A percentile compares a stretch with the other conserved stretches of the same genome.
Evolutionary conservation across 202 grass and related monocot genomes (phyloP).

Genomic region (Zoysia matrella): DNA sequence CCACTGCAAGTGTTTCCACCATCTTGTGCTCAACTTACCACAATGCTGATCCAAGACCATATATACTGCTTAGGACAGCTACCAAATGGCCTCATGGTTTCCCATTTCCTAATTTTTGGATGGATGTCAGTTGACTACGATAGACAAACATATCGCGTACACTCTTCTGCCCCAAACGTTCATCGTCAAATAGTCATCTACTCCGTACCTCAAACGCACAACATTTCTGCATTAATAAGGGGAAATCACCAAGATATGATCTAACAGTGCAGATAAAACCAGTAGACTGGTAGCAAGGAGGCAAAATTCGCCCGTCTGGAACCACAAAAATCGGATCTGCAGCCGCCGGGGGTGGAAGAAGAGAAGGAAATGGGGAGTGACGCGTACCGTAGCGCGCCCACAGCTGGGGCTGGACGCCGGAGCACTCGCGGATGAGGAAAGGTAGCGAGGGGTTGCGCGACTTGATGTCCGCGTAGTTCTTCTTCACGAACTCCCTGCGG

Average conservation of each 20-base stretch:
- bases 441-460: conserved; percentile 77
- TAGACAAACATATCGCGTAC: background rate
- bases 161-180: background rate
- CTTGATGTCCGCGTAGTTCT: conserved; percentile 93
- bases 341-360: no score
- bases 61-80: background rate
- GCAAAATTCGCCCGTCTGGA: background rate
- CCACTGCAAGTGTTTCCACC: background rate
- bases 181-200: no score
- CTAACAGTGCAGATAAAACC: background rate
- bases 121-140: background rate
- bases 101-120: background rate
- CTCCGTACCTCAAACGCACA: no score
- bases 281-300: background rate
- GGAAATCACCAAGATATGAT: conserved; percentile 3
- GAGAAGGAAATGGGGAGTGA: conserved; percentile 1
- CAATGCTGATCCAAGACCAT: background rate
- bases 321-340: background rate
- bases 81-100: background rate
- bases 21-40: background rate
- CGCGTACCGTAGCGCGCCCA: conserved; percentile 86
- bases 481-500: conserved; percentile 83
- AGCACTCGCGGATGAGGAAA: conserved; percentile 95
- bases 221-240: background rate
- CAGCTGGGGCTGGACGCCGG: conserved; percentile 83